Percentiles rank a stretch among this genome's conserved stretches.
phyloP scores from a whole-genome alignment of 352 stramenopile genomes.

The Globisporangium ultimum region DNA sequence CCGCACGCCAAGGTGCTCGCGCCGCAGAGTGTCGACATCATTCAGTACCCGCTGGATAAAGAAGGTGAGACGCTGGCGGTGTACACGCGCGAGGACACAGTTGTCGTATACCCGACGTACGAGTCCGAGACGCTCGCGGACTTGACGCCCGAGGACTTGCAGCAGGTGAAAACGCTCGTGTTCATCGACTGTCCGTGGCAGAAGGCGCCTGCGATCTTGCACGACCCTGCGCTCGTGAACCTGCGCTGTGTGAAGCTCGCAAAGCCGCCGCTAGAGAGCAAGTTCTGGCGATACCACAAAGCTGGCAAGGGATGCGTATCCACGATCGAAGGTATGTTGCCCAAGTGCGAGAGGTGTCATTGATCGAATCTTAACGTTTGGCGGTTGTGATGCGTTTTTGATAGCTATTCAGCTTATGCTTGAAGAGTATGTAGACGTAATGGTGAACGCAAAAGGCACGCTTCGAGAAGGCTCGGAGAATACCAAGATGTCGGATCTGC shows the following conservation, averaged over 20 bases:
- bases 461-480: constrained; percentile 28
- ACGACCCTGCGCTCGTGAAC: constrained; percentile 43
- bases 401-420: constrained; percentile 83
- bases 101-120: constrained; percentile 83
- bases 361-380: neutral
- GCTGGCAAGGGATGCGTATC: constrained; percentile 83
- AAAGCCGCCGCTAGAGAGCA: constrained; percentile 71
- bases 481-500: constrained; percentile 51
- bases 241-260: constrained; percentile 80
- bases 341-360: constrained; percentile 1
- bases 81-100: constrained; percentile 58
- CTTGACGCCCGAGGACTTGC: constrained; percentile 53
- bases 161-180: constrained; percentile 59
- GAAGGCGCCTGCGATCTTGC: constrained; percentile 74
- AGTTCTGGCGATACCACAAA: constrained; percentile 88
- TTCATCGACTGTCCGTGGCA: constrained; percentile 89
- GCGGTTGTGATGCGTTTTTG: constrained; percentile 4
- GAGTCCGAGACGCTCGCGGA: constrained; percentile 61
- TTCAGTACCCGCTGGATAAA: constrained; percentile 47
- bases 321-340: constrained; percentile 79
- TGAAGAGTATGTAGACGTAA: constrained; percentile 59
- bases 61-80: constrained; percentile 11
- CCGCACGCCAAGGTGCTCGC: constrained; percentile 83
- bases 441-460: constrained; percentile 25
- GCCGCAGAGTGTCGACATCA: constrained; percentile 65